Conservation (phyloP, 1,139 yeast species). For the Debaryomycetaceae sp. region DNA sequence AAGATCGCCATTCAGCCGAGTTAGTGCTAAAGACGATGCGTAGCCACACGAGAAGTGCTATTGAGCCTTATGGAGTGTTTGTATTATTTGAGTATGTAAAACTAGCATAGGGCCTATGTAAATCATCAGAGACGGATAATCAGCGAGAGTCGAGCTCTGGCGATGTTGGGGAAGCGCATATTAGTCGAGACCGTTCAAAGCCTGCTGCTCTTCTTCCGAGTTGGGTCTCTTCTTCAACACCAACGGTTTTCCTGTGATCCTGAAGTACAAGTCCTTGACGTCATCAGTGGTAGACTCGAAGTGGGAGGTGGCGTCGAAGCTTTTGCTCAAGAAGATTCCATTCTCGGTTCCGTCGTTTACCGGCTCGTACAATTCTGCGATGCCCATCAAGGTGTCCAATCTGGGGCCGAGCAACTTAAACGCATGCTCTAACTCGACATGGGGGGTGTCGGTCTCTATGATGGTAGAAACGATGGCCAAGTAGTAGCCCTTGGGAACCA, state of each 20-base stretch:
- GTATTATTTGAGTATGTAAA: background rate
- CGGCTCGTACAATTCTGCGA: conserved; percentile 90
- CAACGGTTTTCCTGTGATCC: conserved; percentile 90
- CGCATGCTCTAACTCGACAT: conserved; percentile 90
- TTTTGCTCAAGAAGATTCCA: conserved; percentile 77
- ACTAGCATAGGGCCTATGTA: background rate
- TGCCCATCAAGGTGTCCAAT: conserved; percentile 90
- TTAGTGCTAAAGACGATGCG: no score
- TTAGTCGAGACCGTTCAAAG: conserved; percentile 20
- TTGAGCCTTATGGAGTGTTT: no score
- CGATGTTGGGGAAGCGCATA: background rate
- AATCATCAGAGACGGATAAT: background rate
- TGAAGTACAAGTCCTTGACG: conserved; percentile 86
- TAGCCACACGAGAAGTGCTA: no score
- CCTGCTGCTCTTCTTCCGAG: conserved; percentile 51
- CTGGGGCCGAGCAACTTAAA: conserved; percentile 80
- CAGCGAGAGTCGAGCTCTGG: background rate
- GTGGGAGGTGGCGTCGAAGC: conserved; percentile 93
- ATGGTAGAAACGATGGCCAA: conserved; percentile 93
- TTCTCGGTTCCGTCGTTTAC: conserved; percentile 74
- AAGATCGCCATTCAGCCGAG: no score
- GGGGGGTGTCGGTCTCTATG: conserved; percentile 92
- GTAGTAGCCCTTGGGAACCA: conserved; percentile 84
- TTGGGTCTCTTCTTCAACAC: conserved; percentile 74
- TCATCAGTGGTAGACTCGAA: conserved; percentile 96